Conservation (phyloP, 2,329 filamentous ascomycete species). For the Venturia pyrina region DNA sequence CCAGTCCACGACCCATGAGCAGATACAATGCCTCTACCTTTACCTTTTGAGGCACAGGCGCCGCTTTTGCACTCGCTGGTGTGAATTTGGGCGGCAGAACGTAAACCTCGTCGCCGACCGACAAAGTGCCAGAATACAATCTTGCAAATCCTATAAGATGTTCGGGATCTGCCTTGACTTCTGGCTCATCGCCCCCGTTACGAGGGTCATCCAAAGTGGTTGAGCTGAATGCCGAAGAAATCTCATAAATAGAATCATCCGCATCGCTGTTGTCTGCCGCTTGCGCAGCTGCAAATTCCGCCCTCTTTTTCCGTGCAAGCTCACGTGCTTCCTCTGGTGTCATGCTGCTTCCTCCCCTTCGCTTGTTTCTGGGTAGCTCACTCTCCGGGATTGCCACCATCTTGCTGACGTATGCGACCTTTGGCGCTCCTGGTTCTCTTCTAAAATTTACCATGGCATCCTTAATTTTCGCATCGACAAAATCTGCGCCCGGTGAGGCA, state of each 20-base stretch:
- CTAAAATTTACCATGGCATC: constrained; percentile 79
- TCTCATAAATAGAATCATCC: constrained; percentile 26
- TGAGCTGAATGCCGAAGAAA: constrained; percentile 41
- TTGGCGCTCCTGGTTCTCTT: constrained; percentile 57
- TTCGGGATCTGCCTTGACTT: constrained; percentile 60
- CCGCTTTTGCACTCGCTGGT: constrained; percentile 61
- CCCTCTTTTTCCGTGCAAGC: constrained; percentile 75
- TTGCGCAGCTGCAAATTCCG: constrained; percentile 74
- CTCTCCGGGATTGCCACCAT: constrained; percentile 94
- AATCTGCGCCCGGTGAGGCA: constrained; percentile 64
- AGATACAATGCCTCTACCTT: constrained; percentile 84
- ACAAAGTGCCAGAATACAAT: constrained; percentile 82
- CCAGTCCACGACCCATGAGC: constrained; percentile 86
- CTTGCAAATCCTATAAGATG: constrained; percentile 91
- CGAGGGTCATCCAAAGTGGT: constrained; percentile 14
- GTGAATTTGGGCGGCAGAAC: constrained; percentile 90
- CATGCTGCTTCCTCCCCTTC: constrained; percentile 55
- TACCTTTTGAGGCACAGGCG: constrained; percentile 68
- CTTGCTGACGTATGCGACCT: constrained; percentile 94
- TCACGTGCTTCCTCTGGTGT: constrained; percentile 86
- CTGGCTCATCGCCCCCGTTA: constrained; percentile 19
- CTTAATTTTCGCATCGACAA: constrained; percentile 59
- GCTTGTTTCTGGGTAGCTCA: constrained; percentile 79
- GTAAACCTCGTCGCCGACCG: constrained; percentile 82
- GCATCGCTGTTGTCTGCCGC: constrained; percentile 40